Evolutionary conservation across 1,139 yeast genomes (phyloP).

Genomic region (Yamadazyma mexicana): DNA sequence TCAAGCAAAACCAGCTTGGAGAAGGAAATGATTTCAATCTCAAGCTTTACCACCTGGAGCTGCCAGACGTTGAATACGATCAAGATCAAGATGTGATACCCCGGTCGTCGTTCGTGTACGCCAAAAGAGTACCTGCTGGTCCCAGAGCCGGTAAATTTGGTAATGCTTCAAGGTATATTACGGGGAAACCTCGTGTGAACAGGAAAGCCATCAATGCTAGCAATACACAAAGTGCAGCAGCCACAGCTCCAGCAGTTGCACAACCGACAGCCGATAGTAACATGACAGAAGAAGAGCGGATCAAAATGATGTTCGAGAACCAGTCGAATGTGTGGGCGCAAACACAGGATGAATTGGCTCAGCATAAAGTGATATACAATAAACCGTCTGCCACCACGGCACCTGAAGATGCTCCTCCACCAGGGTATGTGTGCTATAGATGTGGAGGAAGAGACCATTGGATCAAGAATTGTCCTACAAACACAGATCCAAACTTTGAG

Average conservation of each 20-base stretch:
- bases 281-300: slow-evolving; percentile 80
- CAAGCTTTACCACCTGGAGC: slow-evolving; percentile 57
- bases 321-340: slow-evolving; percentile 94
- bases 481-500: slow-evolving; percentile 89
- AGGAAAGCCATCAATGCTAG: slow-evolving; percentile 33
- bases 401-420: slow-evolving; percentile 82
- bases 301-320: slow-evolving; percentile 86
- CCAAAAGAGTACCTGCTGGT: slow-evolving; percentile 72
- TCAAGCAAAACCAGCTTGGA: slow-evolving; percentile 76
- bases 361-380: slow-evolving; percentile 62
- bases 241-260: slow-evolving; percentile 14
- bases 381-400: slow-evolving; percentile 42
- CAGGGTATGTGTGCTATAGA: slow-evolving; percentile 92
- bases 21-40: slow-evolving; percentile 85
- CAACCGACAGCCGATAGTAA: slow-evolving; percentile 28
- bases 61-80: slow-evolving; percentile 80
- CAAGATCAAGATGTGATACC: slow-evolving; percentile 90
- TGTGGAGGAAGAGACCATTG: slow-evolving; percentile 97
- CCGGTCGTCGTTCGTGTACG: slow-evolving; percentile 81
- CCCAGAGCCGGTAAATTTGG: slow-evolving; percentile 60
- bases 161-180: slow-evolving; percentile 77
- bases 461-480: slow-evolving; percentile 95
- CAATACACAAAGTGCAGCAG: slow-evolving; percentile 18
- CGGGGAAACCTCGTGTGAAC: slow-evolving; percentile 72
- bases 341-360: slow-evolving; percentile 87